A percentile compares a stretch with the other conserved stretches of the same genome.
Evolutionary conservation across 148 eudicot genomes (phyloP).

Genomic region (Rhododendron vialii): DNA sequence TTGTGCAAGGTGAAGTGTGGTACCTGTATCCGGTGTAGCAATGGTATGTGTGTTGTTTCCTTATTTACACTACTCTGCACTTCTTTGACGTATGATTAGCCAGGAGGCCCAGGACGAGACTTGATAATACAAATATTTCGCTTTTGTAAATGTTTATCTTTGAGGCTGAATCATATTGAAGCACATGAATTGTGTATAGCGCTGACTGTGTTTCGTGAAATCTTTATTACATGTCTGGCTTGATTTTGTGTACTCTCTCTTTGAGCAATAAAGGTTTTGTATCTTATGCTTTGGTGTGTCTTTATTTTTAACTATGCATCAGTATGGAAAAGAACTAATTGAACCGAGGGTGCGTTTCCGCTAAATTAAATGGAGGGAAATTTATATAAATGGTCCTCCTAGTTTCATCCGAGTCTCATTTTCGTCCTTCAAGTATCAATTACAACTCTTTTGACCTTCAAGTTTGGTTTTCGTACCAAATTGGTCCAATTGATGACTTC

Average conservation of each 20-base stretch:
- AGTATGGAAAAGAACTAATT: background rate
- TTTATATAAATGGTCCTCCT: no score
- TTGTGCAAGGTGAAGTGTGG: constrained; percentile 87
- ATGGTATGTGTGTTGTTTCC: constrained; percentile 75
- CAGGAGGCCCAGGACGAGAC: background rate
- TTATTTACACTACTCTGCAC: constrained; percentile 25
- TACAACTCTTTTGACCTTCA: no score
- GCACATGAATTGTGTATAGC: background rate
- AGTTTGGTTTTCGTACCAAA: no score
- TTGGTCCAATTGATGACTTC: no score
- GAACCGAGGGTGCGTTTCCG: background rate
- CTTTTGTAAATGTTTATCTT: background rate
- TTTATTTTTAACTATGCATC: background rate
- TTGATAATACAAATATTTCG: constrained; percentile 16
- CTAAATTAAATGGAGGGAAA: background rate
- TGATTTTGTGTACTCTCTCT: background rate
- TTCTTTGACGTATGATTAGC: constrained; percentile 29
- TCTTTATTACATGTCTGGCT: constrained; percentile 7
- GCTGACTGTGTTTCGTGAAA: background rate
- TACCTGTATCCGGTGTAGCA: constrained; percentile 87
- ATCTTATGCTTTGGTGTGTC: background rate
- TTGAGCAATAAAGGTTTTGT: background rate
- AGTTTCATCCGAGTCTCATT: no score
- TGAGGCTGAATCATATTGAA: background rate
- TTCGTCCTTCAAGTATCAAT: no score